Evolutionary conservation across 2,329 filamentous ascomycete species (phyloP), one percentile per base, ranked within the genome.

Genomic region (Colletotrichum zoysiae): DNA sequence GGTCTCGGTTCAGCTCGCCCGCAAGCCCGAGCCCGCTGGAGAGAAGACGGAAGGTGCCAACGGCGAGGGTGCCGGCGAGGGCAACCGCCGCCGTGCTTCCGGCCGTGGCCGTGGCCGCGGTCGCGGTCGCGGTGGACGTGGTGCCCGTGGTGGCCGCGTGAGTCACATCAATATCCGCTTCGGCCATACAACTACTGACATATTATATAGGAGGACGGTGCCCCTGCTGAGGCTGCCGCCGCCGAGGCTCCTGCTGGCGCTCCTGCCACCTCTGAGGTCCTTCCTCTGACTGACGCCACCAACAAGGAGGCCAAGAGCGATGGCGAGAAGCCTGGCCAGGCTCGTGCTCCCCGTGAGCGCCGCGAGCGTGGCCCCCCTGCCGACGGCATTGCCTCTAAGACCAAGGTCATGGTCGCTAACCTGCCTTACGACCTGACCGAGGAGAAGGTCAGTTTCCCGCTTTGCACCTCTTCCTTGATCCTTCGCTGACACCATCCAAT

Each of bases 401-500:
- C 93, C 85, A 99, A 99, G 93, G 94, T 99, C 86, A 99, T 99
- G 96, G 96, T 99, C 80, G 96, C 96, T 81, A 99, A 99, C 88
- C 91, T 99, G 75, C 96, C 96, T 65, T 99, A 99, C 82, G 95
- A 99, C 86, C 90, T 98, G 83, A 95, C 92, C 79, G 96, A 99
- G 87, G 95, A 98, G 80, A 97, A 95, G 91, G 95, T 97, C 85
- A 76, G 88, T 81, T 66, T 72, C 61, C 46, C 16, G 26, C 48
- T n/a, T n/a, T 14, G 53, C 7, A 51, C 26, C 57, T 6, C 14
- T 18, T 65, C n/a, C 33, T 26, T 40, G 35, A 23, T 35, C 12
- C 14, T 42, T 20, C 66, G 62, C 78, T 81, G 67, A 79, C 77
- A 51, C 50, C 16, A 18, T 26, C 11, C 46, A 75, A 78, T 75